A percentile compares a stretch with the other conserved stretches of the same genome.
Conservation (phyloP, 1,284 basidiomycete species). For the Gomphus bonarii region DNA sequence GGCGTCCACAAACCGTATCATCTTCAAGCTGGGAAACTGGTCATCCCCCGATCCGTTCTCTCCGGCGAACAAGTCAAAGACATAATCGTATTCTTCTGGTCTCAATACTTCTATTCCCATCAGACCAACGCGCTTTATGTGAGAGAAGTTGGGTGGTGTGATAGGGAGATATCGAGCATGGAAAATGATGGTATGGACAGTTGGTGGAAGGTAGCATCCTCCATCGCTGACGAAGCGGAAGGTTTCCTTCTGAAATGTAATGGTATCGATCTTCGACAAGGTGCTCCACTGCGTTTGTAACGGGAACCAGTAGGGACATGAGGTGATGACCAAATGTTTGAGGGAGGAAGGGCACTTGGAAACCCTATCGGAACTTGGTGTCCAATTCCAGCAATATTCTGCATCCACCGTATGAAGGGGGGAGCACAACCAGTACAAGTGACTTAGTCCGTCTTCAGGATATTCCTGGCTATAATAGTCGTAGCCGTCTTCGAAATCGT, state of each 20-base stretch:
- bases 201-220: neutral
- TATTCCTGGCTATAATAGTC: neutral
- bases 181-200: slow-evolving; percentile 1
- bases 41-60: neutral
- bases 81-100: neutral
- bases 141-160: neutral
- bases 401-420: neutral
- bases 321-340: neutral
- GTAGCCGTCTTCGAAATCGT: neutral
- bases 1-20: slow-evolving; percentile 3
- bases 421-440: neutral
- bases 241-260: neutral
- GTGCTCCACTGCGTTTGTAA: neutral
- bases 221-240: neutral
- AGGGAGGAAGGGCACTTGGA: neutral
- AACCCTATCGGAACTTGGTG: neutral
- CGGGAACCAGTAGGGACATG: neutral
- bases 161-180: neutral
- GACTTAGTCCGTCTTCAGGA: neutral
- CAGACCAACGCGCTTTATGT: slow-evolving; percentile 4
- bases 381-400: neutral
- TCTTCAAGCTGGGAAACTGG: neutral
- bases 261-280: neutral
- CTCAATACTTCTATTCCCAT: neutral
- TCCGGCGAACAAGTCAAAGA: slow-evolving; percentile 1